Base-by-base conservation (phyloP, 768 basidiomycete genomes). In the Pulveroboletus sp. region DNA sequence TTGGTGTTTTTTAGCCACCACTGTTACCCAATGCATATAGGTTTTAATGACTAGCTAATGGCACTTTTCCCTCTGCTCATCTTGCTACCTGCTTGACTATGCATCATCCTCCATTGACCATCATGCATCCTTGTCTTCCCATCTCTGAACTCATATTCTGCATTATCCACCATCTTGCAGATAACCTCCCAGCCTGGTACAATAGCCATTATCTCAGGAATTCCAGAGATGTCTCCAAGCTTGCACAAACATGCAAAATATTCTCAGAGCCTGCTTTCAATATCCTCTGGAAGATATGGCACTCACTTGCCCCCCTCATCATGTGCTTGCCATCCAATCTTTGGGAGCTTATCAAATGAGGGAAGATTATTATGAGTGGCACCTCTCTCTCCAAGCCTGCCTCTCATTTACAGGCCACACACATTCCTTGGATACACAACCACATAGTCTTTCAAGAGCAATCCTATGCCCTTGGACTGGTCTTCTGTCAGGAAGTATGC, bases 51-150 rank as follows among this genome's bases (percentile, higher is more conserved):
- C 32, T 24, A 28, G 33, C 28, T 49, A 35, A 21, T 17, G 24
- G 24, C 21, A 15, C 24, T 24, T 50, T 50, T 28, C 14, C 33
- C 15, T 8, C 15, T 55, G 5, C 30, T 21, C 28, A 9, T 30
- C 30, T 10, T 7, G 27, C n/a, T 27, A 7, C 17, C 17, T 26
- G 38, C 21, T n/a, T 44, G 13, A 18, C 15, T 9, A 24, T 27
- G 27, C 10, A 3, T 30, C 7, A 4, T 28, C 11, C 31, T 32
- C n/a, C 21, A 18, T 17, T 4, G 36, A 38, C 30, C 26, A 13
- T 36, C n/a, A 67, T 69, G 66, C 66, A 67, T 28, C 54, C n/a
- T 4, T 67, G 63, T 54, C 50, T 67, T 15, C 57, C 60, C 37
- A 55, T 67, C 33, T 53, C 57, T 9, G 67, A 67, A 42, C 62